Conservation (phyloP, 2,329 filamentous ascomycete genomes). For the Meredithiella fracta region DNA sequence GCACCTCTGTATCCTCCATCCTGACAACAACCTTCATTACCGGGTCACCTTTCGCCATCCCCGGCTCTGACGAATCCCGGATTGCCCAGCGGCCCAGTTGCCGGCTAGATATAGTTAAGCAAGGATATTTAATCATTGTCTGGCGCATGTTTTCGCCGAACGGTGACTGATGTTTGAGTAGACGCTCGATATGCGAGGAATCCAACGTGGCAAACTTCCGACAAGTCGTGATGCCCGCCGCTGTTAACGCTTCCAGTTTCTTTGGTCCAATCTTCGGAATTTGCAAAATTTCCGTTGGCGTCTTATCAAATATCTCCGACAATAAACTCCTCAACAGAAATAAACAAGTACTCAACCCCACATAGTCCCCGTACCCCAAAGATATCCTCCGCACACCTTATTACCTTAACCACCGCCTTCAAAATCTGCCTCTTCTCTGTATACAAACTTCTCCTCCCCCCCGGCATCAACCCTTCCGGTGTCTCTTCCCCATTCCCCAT, state of each 20-base stretch:
- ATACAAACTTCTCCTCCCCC: conserved; percentile 15
- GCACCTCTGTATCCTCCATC: conserved; percentile 49
- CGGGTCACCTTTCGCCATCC: neutral
- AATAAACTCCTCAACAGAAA: conserved; percentile 63
- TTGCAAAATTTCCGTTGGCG: conserved; percentile 65
- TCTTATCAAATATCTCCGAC: conserved; percentile 67
- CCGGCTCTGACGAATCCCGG: neutral
- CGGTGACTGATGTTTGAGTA: conserved; percentile 65
- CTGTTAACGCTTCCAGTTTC: conserved; percentile 55
- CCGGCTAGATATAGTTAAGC: conserved; percentile 26
- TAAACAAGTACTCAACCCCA: conserved; percentile 50
- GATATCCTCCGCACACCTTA: conserved; percentile 26
- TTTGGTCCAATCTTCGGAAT: conserved; percentile 62
- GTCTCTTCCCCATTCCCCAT: conserved; percentile 42
- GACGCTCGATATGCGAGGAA: conserved; percentile 55
- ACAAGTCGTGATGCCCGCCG: conserved; percentile 54
- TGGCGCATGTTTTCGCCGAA: conserved; percentile 58
- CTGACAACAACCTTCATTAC: conserved; percentile 48
- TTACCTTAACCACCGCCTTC: conserved; percentile 20
- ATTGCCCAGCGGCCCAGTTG: conserved; percentile 1
- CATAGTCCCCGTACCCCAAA: conserved; percentile 38
- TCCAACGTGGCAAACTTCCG: conserved; percentile 52
- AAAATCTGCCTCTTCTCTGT: conserved; percentile 21
- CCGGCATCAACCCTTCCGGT: conserved; percentile 30
- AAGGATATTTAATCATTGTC: conserved; percentile 53